Percentiles rank a stretch among this genome's conserved stretches.
Conservation (phyloP, 2,329 filamentous ascomycete species). For the Cladophialophora chaetospira region DNA sequence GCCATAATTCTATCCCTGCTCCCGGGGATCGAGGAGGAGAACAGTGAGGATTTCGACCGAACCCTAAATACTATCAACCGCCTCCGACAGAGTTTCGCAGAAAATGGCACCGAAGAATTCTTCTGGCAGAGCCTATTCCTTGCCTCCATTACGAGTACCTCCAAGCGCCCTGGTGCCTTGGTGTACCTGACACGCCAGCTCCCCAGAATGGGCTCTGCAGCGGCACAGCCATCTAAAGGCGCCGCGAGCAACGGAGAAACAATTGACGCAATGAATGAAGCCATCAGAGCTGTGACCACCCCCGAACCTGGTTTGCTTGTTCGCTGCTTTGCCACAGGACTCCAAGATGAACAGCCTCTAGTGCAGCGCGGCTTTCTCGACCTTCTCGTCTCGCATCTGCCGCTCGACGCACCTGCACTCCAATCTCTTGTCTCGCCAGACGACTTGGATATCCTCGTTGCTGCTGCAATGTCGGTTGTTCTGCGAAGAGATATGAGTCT, state of each 20-base stretch:
- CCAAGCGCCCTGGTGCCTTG: conserved; percentile 79
- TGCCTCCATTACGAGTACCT: conserved; percentile 85
- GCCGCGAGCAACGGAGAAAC: conserved; percentile 37
- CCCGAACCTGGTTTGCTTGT: conserved; percentile 90
- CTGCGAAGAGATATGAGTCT: conserved; percentile 92
- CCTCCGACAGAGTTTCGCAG: conserved; percentile 69
- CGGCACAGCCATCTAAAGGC: conserved; percentile 33
- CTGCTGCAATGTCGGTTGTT: conserved; percentile 84
- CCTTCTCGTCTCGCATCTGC: conserved; percentile 84
- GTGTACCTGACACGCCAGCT: conserved; percentile 81
- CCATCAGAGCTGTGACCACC: conserved; percentile 70
- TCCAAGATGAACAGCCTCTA: conserved; percentile 82
- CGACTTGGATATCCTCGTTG: conserved; percentile 79
- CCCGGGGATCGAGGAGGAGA: conserved; percentile 92
- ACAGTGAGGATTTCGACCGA: conserved; percentile 93
- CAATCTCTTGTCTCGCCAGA: conserved; percentile 70
- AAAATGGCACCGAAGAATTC: conserved; percentile 71
- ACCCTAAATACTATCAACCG: conserved; percentile 77
- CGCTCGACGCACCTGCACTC: conserved; percentile 78
- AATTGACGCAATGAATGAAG: conserved; percentile 49
- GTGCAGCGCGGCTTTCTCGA: conserved; percentile 95
- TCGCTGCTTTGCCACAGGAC: conserved; percentile 86
- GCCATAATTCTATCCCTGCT: conserved; percentile 85
- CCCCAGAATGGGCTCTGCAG: conserved; percentile 63
- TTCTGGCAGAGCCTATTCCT: conserved; percentile 99